Evolutionary conservation across 2,329 filamentous ascomycete species (phyloP).

Genomic region (Trichoderma atroviride): DNA sequence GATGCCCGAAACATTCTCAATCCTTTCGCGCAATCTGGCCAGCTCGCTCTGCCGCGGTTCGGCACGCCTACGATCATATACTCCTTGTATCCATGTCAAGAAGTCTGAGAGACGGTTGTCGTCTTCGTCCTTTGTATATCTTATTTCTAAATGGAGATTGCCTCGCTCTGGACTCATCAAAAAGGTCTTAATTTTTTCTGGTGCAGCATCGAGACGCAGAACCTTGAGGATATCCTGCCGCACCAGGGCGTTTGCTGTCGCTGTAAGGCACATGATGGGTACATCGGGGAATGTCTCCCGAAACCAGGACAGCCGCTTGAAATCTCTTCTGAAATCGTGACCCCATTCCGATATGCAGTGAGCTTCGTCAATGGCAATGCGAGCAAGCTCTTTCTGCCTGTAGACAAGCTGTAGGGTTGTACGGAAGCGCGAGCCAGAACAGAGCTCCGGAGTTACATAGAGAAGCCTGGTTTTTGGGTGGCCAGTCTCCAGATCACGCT

Average conservation of each 20-base stretch:
- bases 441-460: slow-evolving; percentile 92
- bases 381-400: slow-evolving; percentile 78
- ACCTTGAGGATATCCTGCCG: slow-evolving; percentile 79
- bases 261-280: slow-evolving; percentile 89
- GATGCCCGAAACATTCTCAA: slow-evolving; percentile 71
- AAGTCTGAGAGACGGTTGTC: slow-evolving; percentile 75
- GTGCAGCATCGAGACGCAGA: slow-evolving; percentile 64
- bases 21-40: slow-evolving; percentile 52
- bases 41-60: slow-evolving; percentile 64
- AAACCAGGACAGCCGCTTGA: slow-evolving; percentile 86
- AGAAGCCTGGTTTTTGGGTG: slow-evolving; percentile 82
- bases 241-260: slow-evolving; percentile 82
- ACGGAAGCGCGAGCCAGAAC: slow-evolving; percentile 76
- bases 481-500: slow-evolving; percentile 82
- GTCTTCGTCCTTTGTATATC: slow-evolving; percentile 76
- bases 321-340: slow-evolving; percentile 93
- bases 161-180: slow-evolving; percentile 80
- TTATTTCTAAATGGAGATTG: slow-evolving; percentile 89
- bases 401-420: slow-evolving; percentile 73
- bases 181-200: slow-evolving; percentile 69
- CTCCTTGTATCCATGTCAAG: slow-evolving; percentile 72
- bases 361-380: slow-evolving; percentile 90
- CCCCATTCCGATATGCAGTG: slow-evolving; percentile 99
- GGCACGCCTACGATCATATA: slow-evolving; percentile 68
- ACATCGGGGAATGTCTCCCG: slow-evolving; percentile 78